A percentile compares a stretch with the other conserved stretches of the same genome.
Evolutionary conservation across 306 rosid species (phyloP).

Genomic region (Rosa rugosa): DNA sequence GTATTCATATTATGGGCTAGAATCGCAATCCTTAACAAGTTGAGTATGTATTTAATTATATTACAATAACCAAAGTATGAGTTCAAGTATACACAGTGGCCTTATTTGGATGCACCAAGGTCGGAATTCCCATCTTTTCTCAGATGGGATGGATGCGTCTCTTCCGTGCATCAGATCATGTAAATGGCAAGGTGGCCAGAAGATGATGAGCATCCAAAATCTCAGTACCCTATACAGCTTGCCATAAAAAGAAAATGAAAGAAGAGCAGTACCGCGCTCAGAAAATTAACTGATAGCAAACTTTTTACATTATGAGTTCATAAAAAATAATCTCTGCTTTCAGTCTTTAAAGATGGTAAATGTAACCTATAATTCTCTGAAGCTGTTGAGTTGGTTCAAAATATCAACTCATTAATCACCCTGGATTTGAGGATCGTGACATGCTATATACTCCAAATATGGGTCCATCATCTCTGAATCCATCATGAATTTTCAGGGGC

Average conservation of each 20-base stretch:
- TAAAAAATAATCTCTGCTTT: not conserved
- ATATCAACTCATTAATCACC: not conserved
- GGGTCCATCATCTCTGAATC: not conserved
- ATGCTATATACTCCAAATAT: not conserved
- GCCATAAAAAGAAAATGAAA: not conserved
- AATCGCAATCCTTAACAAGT: too few relatives aligned
- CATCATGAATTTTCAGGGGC: slow-evolving; percentile 40
- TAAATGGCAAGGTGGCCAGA: not conserved
- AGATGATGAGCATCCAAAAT: not conserved
- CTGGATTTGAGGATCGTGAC: not conserved
- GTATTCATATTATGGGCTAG: too few relatives aligned
- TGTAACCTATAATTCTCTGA: not conserved
- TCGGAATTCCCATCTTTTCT: too few relatives aligned
- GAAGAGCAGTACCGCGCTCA: not conserved
- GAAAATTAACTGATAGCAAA: not conserved
- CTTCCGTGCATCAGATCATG: not conserved
- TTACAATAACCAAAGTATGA: too few relatives aligned
- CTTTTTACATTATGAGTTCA: not conserved
- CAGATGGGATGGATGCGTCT: too few relatives aligned
- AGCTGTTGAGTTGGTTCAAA: not conserved
- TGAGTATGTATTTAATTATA: too few relatives aligned
- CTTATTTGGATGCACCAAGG: too few relatives aligned
- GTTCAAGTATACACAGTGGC: too few relatives aligned
- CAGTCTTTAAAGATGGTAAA: not conserved
- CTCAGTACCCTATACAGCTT: not conserved